Base-by-base conservation (phyloP, 1,284 basidiomycete species). In the Naganishia cerealis region DNA sequence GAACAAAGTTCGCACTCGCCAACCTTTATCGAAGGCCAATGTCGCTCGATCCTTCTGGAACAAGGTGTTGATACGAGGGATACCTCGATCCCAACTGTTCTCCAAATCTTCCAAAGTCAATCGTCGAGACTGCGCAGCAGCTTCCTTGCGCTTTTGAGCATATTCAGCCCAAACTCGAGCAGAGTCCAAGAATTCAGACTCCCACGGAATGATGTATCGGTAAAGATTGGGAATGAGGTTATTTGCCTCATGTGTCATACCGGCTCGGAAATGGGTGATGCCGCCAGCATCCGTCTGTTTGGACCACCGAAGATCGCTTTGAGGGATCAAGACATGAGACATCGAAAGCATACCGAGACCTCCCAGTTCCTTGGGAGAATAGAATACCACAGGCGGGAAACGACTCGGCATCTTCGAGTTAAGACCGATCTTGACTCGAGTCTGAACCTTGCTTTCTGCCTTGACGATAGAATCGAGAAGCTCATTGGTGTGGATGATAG, bases 381-480 rank as follows among this genome's bases (percentile, higher is more conserved):
- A 95, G 84, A 94, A 96, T n/a, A 96, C 92, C 38, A 93, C 90
- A 24, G 82, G 93, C 56, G 94, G 94, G 86, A 97, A 99, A 85
- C 95, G 92, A 8, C 92, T 94, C 48, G 96, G 96, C 96, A 99
- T 98, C 84, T 98, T 98, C 81, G 90, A 92, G 86, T 97, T 98
- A 76, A 98, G 81, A 46, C 95, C 95, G 73, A 99, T 96, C 86
- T 99, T 99, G 79, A 99, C 95, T 81, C 96, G 91, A 7, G 96
- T 99, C 82, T 99, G 94, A 66, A 97, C 94, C 85, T 97, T 96
- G 86, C 95, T 96, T 83, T 97, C 94, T 3, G 92, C 92, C 82
- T 97, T 98, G 77, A 97, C 94, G 52, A 97, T 84, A 0, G 92
- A 86, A 77, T 97, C 94, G 63, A 97, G 86, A 33, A 99, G 85